phyloP scores from a whole-genome alignment of 768 basidiomycete species.

The Lactifluus piperatus region DNA sequence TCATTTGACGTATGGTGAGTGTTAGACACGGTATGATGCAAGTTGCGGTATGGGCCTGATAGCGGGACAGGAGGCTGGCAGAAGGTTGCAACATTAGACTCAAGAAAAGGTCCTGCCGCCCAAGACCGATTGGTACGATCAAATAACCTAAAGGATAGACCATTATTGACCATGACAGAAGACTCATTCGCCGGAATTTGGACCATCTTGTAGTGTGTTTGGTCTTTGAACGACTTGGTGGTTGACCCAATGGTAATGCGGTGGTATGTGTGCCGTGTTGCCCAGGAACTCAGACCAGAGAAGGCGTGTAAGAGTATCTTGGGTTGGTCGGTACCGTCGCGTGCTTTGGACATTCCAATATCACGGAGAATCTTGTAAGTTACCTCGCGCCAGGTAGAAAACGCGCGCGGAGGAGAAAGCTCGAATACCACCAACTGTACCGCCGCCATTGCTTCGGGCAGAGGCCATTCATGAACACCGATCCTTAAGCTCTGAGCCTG shows the following conservation, averaged over 20 bases:
- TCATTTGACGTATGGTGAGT: neutral
- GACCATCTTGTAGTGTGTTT: neutral
- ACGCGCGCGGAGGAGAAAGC: neutral
- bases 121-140: neutral
- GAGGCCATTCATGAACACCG: slow-evolving; percentile 1
- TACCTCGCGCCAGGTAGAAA: slow-evolving; percentile 3
- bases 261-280: neutral
- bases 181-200: neutral
- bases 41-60: neutral
- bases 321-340: neutral
- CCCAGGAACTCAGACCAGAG: neutral
- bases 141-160: neutral
- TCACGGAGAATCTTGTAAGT: slow-evolving; percentile 6
- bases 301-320: neutral
- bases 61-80: neutral
- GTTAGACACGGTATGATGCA: neutral
- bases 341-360: neutral
- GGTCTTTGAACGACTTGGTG: neutral
- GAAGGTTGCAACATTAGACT: neutral
- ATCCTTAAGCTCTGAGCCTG: neutral
- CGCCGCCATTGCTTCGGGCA: neutral
- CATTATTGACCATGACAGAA: neutral
- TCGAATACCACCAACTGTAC: slow-evolving; percentile 1
- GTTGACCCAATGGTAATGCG: neutral
- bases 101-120: neutral